phyloP scores from a whole-genome alignment of 805 yeast genomes.

The Wickerhamiella bombiphila region DNA sequence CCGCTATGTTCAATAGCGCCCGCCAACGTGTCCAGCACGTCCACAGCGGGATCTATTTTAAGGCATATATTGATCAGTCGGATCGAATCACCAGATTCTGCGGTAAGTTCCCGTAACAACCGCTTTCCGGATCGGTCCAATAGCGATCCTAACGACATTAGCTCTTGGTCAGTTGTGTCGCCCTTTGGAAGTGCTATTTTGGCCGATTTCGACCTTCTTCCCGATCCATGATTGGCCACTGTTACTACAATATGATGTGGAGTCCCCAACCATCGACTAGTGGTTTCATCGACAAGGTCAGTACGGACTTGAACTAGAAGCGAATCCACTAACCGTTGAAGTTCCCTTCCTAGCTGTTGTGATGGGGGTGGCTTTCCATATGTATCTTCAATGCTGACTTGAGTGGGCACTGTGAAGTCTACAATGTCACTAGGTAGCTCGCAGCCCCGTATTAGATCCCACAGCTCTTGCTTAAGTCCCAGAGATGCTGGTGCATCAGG shows the following conservation, averaged over 20 bases:
- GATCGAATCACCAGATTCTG: neutral
- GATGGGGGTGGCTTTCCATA: constrained; percentile 6
- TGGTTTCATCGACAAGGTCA: constrained; percentile 17
- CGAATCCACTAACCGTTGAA: constrained; percentile 11
- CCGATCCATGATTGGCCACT: too few relatives aligned
- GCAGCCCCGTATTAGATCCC: constrained; percentile 9
- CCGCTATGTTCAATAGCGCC: too few relatives aligned
- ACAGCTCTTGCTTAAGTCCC: constrained; percentile 4
- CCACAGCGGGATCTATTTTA: neutral
- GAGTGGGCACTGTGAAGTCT: constrained; percentile 14
- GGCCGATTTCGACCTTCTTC: neutral
- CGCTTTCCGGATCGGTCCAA: neutral
- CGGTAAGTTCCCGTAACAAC: neutral
- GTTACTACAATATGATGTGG: too few relatives aligned
- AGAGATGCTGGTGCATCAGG: neutral
- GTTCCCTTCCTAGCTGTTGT: constrained; percentile 4
- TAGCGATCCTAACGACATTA: neutral
- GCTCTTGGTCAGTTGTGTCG: neutral
- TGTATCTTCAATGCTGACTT: constrained; percentile 22
- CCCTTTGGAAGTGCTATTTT: neutral
- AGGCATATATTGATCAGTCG: neutral
- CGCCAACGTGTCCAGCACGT: too few relatives aligned
- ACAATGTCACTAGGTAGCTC: constrained; percentile 7
- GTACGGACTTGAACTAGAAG: constrained; percentile 15
- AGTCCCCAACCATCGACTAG: too few relatives aligned